Percentiles rank a stretch among this genome's conserved stretches.
These are phyloP conservation scores for Colletotrichum higginsianum DNA, from an alignment of 2,329 filamentous ascomycete species.

Conservation along the genomic window DNA sequence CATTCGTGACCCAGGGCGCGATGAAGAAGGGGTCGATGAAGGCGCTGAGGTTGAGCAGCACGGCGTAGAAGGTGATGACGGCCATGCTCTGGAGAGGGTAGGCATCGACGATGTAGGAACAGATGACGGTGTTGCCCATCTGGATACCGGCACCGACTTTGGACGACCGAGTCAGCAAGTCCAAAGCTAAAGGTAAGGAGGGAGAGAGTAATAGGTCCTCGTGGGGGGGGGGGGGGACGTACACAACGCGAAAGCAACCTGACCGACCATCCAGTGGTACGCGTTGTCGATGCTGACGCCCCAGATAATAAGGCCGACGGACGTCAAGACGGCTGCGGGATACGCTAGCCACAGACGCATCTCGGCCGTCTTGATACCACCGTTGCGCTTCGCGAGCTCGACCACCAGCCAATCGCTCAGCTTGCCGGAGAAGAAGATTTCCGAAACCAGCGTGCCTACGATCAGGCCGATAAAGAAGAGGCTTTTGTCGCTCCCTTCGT, in stretches of 20 bases:
- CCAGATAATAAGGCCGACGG: constrained; percentile 67
- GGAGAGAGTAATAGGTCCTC: no score
- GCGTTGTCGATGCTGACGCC: constrained; percentile 66
- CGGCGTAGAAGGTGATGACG: constrained; percentile 68
- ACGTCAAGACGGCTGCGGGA: constrained; percentile 64
- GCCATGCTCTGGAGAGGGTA: constrained; percentile 70
- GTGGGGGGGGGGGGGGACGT: constrained; percentile 44
- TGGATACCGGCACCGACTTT: constrained; percentile 69
- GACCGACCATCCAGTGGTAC: constrained; percentile 71
- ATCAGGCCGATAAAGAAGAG: constrained; percentile 68
- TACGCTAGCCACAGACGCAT: constrained; percentile 71
- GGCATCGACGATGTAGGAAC: constrained; percentile 68
- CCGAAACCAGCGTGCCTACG: constrained; percentile 66
- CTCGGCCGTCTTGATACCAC: constrained; percentile 62
- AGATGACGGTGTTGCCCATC: constrained; percentile 68
- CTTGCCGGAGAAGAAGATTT: constrained; percentile 66
- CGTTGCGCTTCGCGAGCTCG: constrained; percentile 60
- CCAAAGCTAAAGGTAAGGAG: neutral
- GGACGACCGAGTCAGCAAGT: neutral
- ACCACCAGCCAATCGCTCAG: constrained; percentile 67
- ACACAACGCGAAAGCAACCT: constrained; percentile 70
- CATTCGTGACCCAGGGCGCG: constrained; percentile 59
- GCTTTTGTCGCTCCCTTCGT: constrained; percentile 43
- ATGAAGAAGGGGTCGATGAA: constrained; percentile 66
- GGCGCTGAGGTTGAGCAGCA: constrained; percentile 66